phyloP scores from a whole-genome alignment of 441 rosid genomes.

The Adansonia grandidieri region DNA sequence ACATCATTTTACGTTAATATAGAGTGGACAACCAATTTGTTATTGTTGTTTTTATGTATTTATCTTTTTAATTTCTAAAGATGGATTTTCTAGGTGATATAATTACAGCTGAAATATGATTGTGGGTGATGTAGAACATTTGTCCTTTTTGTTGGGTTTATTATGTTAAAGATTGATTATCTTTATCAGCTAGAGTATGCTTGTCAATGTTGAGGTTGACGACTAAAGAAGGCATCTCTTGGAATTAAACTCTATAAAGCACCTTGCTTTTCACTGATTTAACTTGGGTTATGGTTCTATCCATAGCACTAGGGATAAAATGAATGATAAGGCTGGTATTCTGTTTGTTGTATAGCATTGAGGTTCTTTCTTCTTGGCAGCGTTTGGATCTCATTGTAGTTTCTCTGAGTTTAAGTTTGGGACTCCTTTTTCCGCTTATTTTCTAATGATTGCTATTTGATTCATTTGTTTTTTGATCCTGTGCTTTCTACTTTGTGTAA shows the following conservation, averaged over 20 bases:
- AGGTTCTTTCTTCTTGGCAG: background rate
- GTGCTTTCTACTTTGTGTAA: background rate
- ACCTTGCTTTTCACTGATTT: background rate
- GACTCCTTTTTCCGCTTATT: background rate
- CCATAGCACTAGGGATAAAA: background rate
- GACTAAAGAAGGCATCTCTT: background rate
- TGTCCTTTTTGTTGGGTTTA: background rate
- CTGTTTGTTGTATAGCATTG: background rate
- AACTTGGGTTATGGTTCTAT: background rate
- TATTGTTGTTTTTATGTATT: background rate
- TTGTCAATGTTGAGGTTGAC: background rate
- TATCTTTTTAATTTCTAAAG: background rate
- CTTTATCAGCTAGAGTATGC: background rate
- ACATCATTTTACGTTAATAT: background rate
- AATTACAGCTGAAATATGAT: background rate
- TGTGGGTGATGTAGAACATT: background rate
- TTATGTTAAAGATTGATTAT: background rate
- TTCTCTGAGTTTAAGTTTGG: conserved; percentile 10
- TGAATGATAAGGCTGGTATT: background rate
- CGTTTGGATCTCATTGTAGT: background rate
- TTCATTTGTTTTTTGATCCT: background rate
- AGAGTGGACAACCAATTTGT: background rate
- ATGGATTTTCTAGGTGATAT: background rate
- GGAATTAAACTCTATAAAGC: no score
- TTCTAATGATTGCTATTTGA: background rate